phyloP scores from a whole-genome alignment of 495 filamentous ascomycete genomes.

The Aspergillus biplanus region DNA sequence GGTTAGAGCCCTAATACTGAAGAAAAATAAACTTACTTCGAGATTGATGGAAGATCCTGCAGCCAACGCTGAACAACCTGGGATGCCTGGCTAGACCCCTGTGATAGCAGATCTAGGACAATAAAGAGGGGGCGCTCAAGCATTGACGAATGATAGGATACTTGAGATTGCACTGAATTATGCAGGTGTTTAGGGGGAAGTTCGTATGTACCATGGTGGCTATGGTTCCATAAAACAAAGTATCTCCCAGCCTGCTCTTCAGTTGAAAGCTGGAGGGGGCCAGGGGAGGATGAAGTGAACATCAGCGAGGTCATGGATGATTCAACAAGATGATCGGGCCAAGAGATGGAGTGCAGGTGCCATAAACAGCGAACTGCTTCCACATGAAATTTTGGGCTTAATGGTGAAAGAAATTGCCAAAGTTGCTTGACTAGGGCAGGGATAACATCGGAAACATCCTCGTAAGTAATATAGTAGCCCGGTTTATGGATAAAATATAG shows the following conservation, averaged over 20 bases:
- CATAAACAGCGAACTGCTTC: conserved; percentile 86
- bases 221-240: conserved; percentile 78
- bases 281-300: conserved; percentile 46
- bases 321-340: conserved; percentile 67
- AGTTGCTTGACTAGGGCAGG: conserved; percentile 67
- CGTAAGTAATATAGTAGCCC: conserved; percentile 53
- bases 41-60: conserved; percentile 63
- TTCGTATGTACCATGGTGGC: conserved; percentile 63
- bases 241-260: conserved; percentile 58
- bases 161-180: conserved; percentile 40
- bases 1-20: background rate
- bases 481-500: conserved; percentile 58
- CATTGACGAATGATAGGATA: conserved; percentile 58
- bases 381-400: conserved; percentile 88
- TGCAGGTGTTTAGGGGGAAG: conserved; percentile 56
- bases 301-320: conserved; percentile 78
- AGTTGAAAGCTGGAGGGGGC: conserved; percentile 35
- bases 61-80: conserved; percentile 83
- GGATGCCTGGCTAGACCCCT: conserved; percentile 73
- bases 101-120: conserved; percentile 75
- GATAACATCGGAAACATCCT: conserved; percentile 67
- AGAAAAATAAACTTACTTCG: conserved; percentile 35
- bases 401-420: conserved; percentile 79
- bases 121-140: conserved; percentile 82
- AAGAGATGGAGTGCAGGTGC: conserved; percentile 73